These are phyloP conservation scores for Penicillium sp. DNA, from an alignment of 2,329 filamentous ascomycete species.

Conservation along the genomic window DNA sequence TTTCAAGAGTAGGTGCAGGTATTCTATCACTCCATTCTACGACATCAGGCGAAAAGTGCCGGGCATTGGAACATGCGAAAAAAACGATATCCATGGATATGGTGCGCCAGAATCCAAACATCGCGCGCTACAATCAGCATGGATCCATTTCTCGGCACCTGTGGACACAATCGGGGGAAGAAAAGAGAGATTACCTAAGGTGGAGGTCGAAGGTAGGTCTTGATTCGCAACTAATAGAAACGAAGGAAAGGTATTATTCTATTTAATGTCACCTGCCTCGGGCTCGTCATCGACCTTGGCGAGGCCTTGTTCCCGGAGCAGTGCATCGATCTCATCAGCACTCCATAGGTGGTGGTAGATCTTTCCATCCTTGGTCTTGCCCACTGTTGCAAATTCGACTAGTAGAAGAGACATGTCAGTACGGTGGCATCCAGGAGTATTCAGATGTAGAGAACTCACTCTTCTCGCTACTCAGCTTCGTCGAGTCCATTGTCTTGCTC, in stretches of 20 bases:
- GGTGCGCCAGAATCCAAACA: too few species aligned
- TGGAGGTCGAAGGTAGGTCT: slow-evolving; percentile 22
- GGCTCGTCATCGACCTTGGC: slow-evolving; percentile 71
- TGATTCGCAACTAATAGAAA: slow-evolving; percentile 27
- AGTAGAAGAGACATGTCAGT: slow-evolving; percentile 16
- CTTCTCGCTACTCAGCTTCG: slow-evolving; percentile 98
- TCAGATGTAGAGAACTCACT: slow-evolving; percentile 55
- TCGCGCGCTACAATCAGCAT: too few species aligned
- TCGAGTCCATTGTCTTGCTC: slow-evolving; percentile 99
- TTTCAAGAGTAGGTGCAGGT: too few species aligned
- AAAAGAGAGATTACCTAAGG: too few species aligned
- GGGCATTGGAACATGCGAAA: too few species aligned
- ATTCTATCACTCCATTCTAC: too few species aligned
- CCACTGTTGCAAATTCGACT: slow-evolving; percentile 98
- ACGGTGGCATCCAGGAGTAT: neutral
- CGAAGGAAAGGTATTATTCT: slow-evolving; percentile 24
- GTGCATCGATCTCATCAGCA: slow-evolving; percentile 88
- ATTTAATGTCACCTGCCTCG: slow-evolving; percentile 50
- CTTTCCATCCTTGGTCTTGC: slow-evolving; percentile 88
- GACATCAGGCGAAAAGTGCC: too few species aligned
- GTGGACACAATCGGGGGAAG: too few species aligned
- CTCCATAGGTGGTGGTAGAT: slow-evolving; percentile 98
- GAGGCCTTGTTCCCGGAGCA: slow-evolving; percentile 92
- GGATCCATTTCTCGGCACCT: too few species aligned
- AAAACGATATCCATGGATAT: too few species aligned